Percentiles rank a stretch among this genome's conserved stretches.
Conservation (phyloP, 129 eudicot genomes). For the Solidago caesia region DNA sequence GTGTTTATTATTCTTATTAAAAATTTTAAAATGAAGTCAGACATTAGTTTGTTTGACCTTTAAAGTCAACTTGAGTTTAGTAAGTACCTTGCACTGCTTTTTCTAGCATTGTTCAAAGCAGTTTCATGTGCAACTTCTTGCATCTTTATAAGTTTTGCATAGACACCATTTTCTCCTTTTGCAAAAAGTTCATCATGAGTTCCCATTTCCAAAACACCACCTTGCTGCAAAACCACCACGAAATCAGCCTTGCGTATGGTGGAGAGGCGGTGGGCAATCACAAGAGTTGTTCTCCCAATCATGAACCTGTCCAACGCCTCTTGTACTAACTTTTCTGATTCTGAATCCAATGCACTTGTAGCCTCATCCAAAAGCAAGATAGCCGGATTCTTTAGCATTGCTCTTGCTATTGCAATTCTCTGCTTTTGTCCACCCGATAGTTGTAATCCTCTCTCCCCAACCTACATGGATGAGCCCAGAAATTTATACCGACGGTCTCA, state of each 20-base stretch:
- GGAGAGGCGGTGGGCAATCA: slow-evolving; percentile 96
- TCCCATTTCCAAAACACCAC: slow-evolving; percentile 84
- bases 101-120: slow-evolving; percentile 77
- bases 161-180: slow-evolving; percentile 83
- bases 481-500: background rate
- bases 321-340: slow-evolving; percentile 93
- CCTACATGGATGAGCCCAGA: slow-evolving; percentile 37
- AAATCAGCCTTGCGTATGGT: slow-evolving; percentile 95
- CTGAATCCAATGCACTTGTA: slow-evolving; percentile 94
- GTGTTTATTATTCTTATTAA: background rate
- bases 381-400: slow-evolving; percentile 94
- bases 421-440: slow-evolving; percentile 98
- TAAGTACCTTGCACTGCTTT: slow-evolving; percentile 87
- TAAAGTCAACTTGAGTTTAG: background rate
- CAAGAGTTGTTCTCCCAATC: slow-evolving; percentile 96
- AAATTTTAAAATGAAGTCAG: background rate
- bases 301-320: slow-evolving; percentile 93
- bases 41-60: background rate
- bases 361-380: slow-evolving; percentile 94
- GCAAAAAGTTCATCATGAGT: slow-evolving; percentile 83
- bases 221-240: slow-evolving; percentile 90
- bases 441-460: slow-evolving; percentile 95
- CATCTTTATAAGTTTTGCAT: slow-evolving; percentile 88
- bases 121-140: slow-evolving; percentile 94
- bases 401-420: slow-evolving; percentile 92